Base-by-base conservation (phyloP, 2,329 filamentous ascomycete genomes). In the Fusarium domesticum region DNA sequence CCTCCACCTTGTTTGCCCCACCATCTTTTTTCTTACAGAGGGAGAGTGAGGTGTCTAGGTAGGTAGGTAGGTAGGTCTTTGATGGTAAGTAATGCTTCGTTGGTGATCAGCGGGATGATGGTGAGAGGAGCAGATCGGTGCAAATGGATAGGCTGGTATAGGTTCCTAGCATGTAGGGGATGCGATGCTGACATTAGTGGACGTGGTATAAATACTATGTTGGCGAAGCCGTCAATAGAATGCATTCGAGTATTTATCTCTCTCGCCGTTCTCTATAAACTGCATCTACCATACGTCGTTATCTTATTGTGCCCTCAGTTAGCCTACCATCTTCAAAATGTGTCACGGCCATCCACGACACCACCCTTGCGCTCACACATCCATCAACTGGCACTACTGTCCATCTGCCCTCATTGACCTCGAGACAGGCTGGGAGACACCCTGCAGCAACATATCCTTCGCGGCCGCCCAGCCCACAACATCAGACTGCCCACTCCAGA, bases 81-180 rank as follows among this genome's bases (percentile, higher is more conserved):
- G 37, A 75, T 71, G 6, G 77, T 80, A 50, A 85, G 70, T 32
- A 80, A 69, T 18, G 88, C 68, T 1, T 84, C 76, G 59, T 87
- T 84, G 20, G 85, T 65, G n/a, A n/a, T n/a, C n/a, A n/a, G n/a
- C n/a, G n/a, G n/a, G n/a, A 2, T 82, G 83, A 3, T 85, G 74
- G 2, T 75, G 43, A 70, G 72, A 38, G 78, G 83, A 55, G 65
- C 6, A 61, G 66, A 12, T 58, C 50, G 47, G 43, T 37, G 37
- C 33, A 37, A 36, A 20, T 34, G 44, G 46, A 35, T 37, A 37
- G 40, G 20, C 15, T 14, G 15, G 32, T 49, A 12, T 31, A 34
- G 37, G 18, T 35, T 44, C 42, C 18, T 18, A 32, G 25, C 32
- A 19, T 25, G 12, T 18, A 35, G 15, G 17, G 8, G 32, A 12